Percentiles rank a stretch among this genome's conserved stretches.
Evolutionary conservation across 2,329 filamentous ascomycete genomes (phyloP).

Genomic region (Hypoxylon sp.): DNA sequence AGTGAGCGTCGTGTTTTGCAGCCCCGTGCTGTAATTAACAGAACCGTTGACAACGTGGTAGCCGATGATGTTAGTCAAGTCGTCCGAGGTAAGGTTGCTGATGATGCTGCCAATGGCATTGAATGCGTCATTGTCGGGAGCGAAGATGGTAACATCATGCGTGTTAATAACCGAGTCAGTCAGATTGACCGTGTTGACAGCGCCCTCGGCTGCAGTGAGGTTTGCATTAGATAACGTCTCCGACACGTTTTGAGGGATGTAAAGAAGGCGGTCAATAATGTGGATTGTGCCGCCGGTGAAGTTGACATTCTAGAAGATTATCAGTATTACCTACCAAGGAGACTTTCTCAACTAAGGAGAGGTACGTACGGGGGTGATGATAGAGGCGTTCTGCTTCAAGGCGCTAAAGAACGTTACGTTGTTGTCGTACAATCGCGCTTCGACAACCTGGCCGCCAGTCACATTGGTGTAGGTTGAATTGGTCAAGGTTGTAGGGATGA

Average conservation of each 20-base stretch:
- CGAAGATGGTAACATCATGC: slow-evolving; percentile 74
- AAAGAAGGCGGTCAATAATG: slow-evolving; percentile 65
- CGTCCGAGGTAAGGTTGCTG: slow-evolving; percentile 61
- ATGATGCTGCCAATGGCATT: slow-evolving; percentile 68
- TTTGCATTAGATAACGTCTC: slow-evolving; percentile 60
- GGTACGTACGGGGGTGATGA: slow-evolving; percentile 63
- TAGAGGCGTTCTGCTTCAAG: slow-evolving; percentile 63
- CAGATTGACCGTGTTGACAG: slow-evolving; percentile 62
- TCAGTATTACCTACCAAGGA: slow-evolving; percentile 13
- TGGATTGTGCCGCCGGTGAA: slow-evolving; percentile 71
- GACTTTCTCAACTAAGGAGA: not conserved
- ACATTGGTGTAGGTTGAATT: slow-evolving; percentile 70
- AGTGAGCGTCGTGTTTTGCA: slow-evolving; percentile 51
- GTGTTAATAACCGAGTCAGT: slow-evolving; percentile 59
- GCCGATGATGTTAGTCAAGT: slow-evolving; percentile 68
- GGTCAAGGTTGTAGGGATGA: slow-evolving; percentile 62
- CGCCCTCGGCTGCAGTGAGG: slow-evolving; percentile 63
- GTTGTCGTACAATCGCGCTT: slow-evolving; percentile 59
- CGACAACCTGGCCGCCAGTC: slow-evolving; percentile 71
- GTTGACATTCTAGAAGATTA: slow-evolving; percentile 61
- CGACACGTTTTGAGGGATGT: slow-evolving; percentile 61
- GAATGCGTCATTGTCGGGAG: slow-evolving; percentile 73
- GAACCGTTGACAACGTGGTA: slow-evolving; percentile 75
- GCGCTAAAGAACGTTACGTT: slow-evolving; percentile 68
- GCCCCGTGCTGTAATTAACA: slow-evolving; percentile 66